These are phyloP conservation scores for Bryopsis sp. DNA, from an alignment of 139 green algal genomes.

Conservation along the genomic window DNA sequence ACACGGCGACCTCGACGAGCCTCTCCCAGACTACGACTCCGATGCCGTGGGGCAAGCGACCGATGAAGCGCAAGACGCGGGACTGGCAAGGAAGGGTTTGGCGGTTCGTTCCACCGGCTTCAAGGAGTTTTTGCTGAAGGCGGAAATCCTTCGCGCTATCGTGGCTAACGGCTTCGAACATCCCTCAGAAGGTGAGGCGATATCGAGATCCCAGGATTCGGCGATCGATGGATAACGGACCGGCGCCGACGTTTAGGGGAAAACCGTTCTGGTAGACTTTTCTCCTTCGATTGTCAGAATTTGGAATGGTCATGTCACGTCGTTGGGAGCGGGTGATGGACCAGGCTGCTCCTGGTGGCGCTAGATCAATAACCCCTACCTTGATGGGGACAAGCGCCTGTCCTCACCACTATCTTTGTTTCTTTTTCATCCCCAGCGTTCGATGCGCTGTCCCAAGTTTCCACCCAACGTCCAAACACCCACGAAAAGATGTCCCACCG, in stretches of 20 bases:
- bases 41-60: not conserved
- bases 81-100: not conserved
- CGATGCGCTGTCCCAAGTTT: too few species aligned
- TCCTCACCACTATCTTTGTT: too few species aligned
- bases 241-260: not conserved
- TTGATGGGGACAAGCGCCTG: too few species aligned
- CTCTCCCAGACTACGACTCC: constrained; percentile 11
- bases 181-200: constrained; percentile 86
- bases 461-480: too few species aligned
- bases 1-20: constrained; percentile 4
- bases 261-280: not conserved
- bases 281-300: too few species aligned
- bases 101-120: constrained; percentile 88
- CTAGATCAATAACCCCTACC: too few species aligned
- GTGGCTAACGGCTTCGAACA: constrained; percentile 98
- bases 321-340: too few species aligned
- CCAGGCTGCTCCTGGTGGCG: too few species aligned
- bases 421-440: too few species aligned
- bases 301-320: too few species aligned
- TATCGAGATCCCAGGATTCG: too few species aligned
- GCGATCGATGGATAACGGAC: not conserved
- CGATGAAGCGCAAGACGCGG: not conserved
- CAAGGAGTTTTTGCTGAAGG: constrained; percentile 96
- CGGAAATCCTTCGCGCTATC: constrained; percentile 90
- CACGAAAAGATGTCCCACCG: too few species aligned